Conservation (phyloP, 2,329 filamentous ascomycete genomes). For the Fusarium tjaetaba region DNA sequence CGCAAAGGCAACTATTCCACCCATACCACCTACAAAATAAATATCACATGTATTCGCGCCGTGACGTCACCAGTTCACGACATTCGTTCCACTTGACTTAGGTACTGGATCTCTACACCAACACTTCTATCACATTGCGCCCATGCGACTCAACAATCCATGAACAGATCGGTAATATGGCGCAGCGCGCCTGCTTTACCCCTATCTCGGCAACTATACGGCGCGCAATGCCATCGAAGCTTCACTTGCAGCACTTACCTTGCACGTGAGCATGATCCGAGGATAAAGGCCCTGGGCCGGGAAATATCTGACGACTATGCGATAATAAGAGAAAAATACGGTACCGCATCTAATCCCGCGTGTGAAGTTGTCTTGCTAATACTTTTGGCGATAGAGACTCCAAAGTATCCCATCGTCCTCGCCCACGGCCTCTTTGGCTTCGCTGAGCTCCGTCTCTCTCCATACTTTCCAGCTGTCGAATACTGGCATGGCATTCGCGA, state of each 20-base stretch:
- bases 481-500: constrained; percentile 74
- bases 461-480: constrained; percentile 64
- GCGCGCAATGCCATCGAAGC: constrained; percentile 18
- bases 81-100: neutral
- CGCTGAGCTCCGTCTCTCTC: constrained; percentile 63
- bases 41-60: neutral
- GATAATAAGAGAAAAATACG: constrained; percentile 55
- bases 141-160: constrained; percentile 30
- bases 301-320: constrained; percentile 60
- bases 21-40: neutral
- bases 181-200: constrained; percentile 17
- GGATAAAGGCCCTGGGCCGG: constrained; percentile 53
- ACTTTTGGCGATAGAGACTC: constrained; percentile 55
- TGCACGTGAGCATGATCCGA: constrained; percentile 48
- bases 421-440: constrained; percentile 74
- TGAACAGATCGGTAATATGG: constrained; percentile 31
- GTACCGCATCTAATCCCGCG: constrained; percentile 40
- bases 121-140: neutral
- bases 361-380: neutral
- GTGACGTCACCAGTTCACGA: constrained; percentile 36
- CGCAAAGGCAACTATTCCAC: neutral
- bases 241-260: constrained; percentile 24
- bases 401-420: constrained; percentile 70
- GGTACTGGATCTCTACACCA: neutral
- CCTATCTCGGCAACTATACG: neutral